phyloP scores from a whole-genome alignment of 2,329 filamentous ascomycete species.

The Calonectria ilicicola region DNA sequence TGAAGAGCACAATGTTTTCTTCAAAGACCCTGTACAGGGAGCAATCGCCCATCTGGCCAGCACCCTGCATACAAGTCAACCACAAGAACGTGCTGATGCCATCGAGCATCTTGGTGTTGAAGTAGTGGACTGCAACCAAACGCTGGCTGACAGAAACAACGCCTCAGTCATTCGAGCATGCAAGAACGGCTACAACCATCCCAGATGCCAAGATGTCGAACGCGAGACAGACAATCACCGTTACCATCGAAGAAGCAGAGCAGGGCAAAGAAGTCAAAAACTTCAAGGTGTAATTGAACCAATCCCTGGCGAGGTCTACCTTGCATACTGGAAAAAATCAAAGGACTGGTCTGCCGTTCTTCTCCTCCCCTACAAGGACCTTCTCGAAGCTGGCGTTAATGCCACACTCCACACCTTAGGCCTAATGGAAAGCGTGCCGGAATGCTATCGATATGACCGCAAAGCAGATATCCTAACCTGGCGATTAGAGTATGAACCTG shows the following conservation, averaged over 20 bases:
- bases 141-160: not conserved
- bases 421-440: constrained; percentile 8
- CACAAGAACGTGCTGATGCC: not conserved
- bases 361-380: not conserved
- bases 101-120: not conserved
- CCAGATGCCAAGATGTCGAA: not conserved
- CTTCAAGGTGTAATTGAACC: not conserved
- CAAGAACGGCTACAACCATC: not conserved
- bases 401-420: constrained; percentile 8
- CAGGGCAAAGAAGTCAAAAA: not conserved
- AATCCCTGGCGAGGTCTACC: not conserved
- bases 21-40: not conserved
- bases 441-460: constrained; percentile 10
- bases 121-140: not conserved
- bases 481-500: not conserved
- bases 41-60: not conserved
- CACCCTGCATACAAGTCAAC: not conserved
- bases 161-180: not conserved
- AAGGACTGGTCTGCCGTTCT: constrained; percentile 18
- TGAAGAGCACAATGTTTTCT: not conserved
- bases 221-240: not conserved
- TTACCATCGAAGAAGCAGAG: not conserved
- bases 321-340: constrained; percentile 12
- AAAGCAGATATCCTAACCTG: not conserved
- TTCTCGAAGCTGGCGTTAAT: not conserved